Base-by-base conservation (phyloP, 2,329 filamentous ascomycete species). In the Diaporthe ilicicola region DNA sequence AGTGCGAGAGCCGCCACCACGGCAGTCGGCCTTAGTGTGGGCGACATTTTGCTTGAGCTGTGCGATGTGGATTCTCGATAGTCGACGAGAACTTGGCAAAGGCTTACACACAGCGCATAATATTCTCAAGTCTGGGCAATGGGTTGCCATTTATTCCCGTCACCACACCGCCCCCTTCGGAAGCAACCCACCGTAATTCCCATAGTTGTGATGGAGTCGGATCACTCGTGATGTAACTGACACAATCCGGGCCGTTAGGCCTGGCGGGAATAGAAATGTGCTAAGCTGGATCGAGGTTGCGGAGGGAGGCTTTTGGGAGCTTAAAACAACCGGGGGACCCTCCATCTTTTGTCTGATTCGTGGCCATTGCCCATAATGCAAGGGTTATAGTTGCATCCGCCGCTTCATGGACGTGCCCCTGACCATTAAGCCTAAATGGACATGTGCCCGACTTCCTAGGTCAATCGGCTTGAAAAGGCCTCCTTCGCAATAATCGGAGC, bases 71-170 rank as follows among this genome's bases (percentile, higher is more conserved):
- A 34, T 7, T 48, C 22, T 24, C 9, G 19, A 24, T 17, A 13
- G 42, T 34, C 22, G 27, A 24, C 27, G 48, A 48, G 59, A 62
- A 62, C 59, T 62, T 62, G 59, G 59, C 59, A 62, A 62, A 62
- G 24, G 59, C 59, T 62, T 62, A 42, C 48, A 15, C 42, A 6
- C 42, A 17, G 7, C 1, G 6, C 19, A 17, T 4, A 13, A 24
- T 17, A 48, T 48, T 34, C 27, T 12, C 1, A 62, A 6, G 42
- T 34, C 59, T 62, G 42, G 59, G 59, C 59, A 37, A 7, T 24
- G 27, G n/a, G 22, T 19, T 34, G 4, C 27, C n/a, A 48, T 62
- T 62, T 62, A 62, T 48, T 37, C 13, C 29, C 42, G 2, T 12
- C 19, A 34, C 7, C 19, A 37, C 19, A 15, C 13, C 10, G 4